phyloP scores from a whole-genome alignment of 2,329 filamentous ascomycete species.

The Verticillium isaacii region DNA sequence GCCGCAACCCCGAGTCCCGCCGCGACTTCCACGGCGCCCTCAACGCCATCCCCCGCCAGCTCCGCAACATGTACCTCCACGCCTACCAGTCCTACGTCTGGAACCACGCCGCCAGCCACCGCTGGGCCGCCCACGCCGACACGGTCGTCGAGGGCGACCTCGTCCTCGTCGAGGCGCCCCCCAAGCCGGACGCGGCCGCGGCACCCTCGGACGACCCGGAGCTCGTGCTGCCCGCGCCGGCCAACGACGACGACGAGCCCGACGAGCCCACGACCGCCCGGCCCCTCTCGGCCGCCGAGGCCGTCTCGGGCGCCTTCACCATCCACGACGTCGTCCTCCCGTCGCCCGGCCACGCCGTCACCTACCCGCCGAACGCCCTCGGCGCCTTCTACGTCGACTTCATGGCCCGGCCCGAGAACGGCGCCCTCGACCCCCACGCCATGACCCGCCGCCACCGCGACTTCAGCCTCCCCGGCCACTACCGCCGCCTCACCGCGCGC shows the following conservation, averaged over 20 bases:
- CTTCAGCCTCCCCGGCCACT: constrained; percentile 81
- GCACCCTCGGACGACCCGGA: constrained; percentile 45
- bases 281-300: constrained; percentile 71
- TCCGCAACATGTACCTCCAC: constrained; percentile 93
- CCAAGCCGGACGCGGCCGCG: constrained; percentile 22
- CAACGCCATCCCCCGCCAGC: constrained; percentile 70
- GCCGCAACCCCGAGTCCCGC: constrained; percentile 33
- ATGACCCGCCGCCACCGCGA: constrained; percentile 88
- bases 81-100: constrained; percentile 94
- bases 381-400: constrained; percentile 81
- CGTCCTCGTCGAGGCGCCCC: constrained; percentile 49
- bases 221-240: not conserved
- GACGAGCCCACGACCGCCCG: constrained; percentile 54
- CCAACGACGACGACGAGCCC: constrained; percentile 55
- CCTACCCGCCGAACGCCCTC: constrained; percentile 80
- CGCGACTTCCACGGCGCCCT: constrained; percentile 80
- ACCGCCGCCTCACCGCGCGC: constrained; percentile 76
- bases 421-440: constrained; percentile 71
- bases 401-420: constrained; percentile 77
- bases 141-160: constrained; percentile 82
- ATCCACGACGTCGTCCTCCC: constrained; percentile 90
- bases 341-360: constrained; percentile 83
- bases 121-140: constrained; percentile 71
- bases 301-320: constrained; percentile 66
- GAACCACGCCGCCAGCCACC: constrained; percentile 79